Evolutionary conservation across 805 yeast genomes (phyloP).

Genomic region (Suhomyces prunicola): DNA sequence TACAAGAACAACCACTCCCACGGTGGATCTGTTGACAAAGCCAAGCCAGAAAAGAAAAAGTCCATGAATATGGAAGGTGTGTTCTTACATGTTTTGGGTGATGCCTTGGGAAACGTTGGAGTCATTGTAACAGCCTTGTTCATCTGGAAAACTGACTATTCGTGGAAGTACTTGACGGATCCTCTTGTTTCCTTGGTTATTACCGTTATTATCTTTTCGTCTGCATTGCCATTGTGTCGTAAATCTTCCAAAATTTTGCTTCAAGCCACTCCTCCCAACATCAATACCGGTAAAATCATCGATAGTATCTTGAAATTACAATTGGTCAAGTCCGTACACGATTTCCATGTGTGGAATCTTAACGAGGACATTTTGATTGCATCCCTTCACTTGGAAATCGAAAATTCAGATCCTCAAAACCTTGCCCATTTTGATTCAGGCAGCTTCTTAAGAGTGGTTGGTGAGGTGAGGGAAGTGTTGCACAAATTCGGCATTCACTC

Average conservation of each 20-base stretch:
- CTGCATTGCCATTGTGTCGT: constrained; percentile 87
- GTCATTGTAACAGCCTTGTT: constrained; percentile 86
- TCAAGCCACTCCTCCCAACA: constrained; percentile 88
- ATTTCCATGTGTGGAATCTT: constrained; percentile 94
- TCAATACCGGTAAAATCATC: constrained; percentile 72
- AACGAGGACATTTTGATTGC: constrained; percentile 86
- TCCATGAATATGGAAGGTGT: constrained; percentile 98
- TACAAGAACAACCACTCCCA: constrained; percentile 13
- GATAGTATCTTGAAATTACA: constrained; percentile 62
- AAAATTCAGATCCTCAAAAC: constrained; percentile 31
- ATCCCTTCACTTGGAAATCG: constrained; percentile 79
- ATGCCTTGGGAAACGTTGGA: constrained; percentile 93
- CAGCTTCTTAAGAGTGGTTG: constrained; percentile 63
- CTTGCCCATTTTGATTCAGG: constrained; percentile 39
- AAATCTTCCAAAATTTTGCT: constrained; percentile 82
- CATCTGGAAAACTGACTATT: constrained; percentile 88
- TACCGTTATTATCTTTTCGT: constrained; percentile 82
- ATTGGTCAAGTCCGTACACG: constrained; percentile 84
- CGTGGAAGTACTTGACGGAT: constrained; percentile 85
- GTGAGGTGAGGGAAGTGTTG: constrained; percentile 70
- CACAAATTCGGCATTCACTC: constrained; percentile 86
- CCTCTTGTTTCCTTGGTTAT: constrained; percentile 83
- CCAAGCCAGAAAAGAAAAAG: constrained; percentile 28
- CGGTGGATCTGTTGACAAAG: constrained; percentile 8
- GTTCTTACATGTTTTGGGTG: constrained; percentile 91